These are phyloP conservation scores for Lipomyces sp. DNA, from an alignment of 805 yeast genomes.

Conservation along the genomic window DNA sequence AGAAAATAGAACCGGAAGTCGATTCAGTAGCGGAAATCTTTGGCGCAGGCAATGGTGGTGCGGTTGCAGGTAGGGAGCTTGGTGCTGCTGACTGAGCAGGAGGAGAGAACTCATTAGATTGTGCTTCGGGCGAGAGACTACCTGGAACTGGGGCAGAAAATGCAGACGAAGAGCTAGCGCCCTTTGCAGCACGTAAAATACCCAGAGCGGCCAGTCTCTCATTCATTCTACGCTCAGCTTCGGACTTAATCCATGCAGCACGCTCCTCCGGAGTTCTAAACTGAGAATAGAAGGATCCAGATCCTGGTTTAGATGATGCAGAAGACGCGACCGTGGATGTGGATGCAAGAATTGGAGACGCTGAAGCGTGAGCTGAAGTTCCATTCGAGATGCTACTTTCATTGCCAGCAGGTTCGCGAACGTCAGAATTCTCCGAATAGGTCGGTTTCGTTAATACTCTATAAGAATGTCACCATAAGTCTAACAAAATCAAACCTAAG, in stretches of 20 bases:
- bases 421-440: neutral
- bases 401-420: neutral
- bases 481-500: neutral
- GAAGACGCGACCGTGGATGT: constrained; percentile 34
- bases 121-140: constrained; percentile 43
- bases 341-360: constrained; percentile 20
- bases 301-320: constrained; percentile 26
- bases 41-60: constrained; percentile 24
- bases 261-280: constrained; percentile 64
- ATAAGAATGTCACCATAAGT: neutral
- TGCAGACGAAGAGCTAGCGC: constrained; percentile 19
- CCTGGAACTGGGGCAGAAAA: constrained; percentile 44
- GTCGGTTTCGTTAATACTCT: neutral
- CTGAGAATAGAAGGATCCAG: constrained; percentile 39
- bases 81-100: constrained; percentile 6
- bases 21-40: constrained; percentile 12
- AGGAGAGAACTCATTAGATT: constrained; percentile 34
- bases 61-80: neutral
- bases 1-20: constrained; percentile 13
- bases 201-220: constrained; percentile 84
- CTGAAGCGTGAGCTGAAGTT: constrained; percentile 8
- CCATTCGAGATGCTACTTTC: neutral
- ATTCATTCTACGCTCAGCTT: constrained; percentile 79
- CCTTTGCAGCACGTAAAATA: constrained; percentile 45
- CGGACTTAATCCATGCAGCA: constrained; percentile 80